Base-by-base conservation (phyloP, 2,329 filamentous ascomycete genomes). In the Lachnellula cervina region DNA sequence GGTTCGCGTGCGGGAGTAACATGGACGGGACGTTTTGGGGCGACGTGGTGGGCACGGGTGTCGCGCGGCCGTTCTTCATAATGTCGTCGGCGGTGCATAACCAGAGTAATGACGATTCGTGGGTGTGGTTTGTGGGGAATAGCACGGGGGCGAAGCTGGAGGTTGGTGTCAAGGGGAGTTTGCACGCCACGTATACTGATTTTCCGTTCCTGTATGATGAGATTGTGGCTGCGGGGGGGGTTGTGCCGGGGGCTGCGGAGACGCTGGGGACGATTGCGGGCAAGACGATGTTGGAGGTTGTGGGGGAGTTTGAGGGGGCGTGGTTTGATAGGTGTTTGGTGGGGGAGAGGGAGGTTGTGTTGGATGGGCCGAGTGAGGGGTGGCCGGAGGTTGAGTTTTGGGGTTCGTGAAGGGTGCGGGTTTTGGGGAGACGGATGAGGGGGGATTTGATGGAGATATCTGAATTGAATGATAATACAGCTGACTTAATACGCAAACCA, bases 11-110 rank as follows among this genome's bases (percentile, higher is more conserved):
- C 3, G 71, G 69, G 8, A 56, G 71, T 7, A 70, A 71, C 49
- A 57, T 73, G 23, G 72, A 74, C 53, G 71, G 72, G 7, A 38
- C 50, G 0, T 63, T 72, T 48, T 67, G 60, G 49, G 67, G 67
- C 2, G 51, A 59, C 23, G 63, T 59, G 9, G 42, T 62, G 13
- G 23, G 60, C 1, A 46, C 51, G 2, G 66, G 67, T 4, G 59
- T 66, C 9, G 37, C 48, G 1, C 51, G 61, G 16, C 65, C 67
- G 0, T 70, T 72, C 50, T 34, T 72, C 28, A 37, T 64, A 1
- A 59, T 70, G 37, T 68, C 65, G 7, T 58, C 63, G 14, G 62
- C 59, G n/a, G 58, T 55, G 1, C 68, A 69, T 49, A 69, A 68
- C 48, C 28, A 38, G 6, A 51, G 44, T 4, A 51, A 32, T 32